A percentile compares a stretch with the other conserved stretches of the same genome.
phyloP scores from a whole-genome alignment of 2,329 filamentous ascomycete species.

The Monosporascus sp. region DNA sequence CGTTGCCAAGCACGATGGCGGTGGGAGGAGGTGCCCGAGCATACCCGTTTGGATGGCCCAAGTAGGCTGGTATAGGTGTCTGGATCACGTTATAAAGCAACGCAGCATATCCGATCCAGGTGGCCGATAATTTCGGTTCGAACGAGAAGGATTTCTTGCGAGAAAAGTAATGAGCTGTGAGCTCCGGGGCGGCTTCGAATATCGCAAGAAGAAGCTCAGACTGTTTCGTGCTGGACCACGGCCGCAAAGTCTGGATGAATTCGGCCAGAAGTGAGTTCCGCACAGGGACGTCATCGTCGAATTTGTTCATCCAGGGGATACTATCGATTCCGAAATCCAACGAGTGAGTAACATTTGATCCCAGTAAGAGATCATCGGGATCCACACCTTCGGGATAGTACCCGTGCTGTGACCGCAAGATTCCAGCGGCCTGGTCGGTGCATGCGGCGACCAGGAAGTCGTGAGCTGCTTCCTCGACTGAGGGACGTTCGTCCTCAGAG shows the following conservation, averaged over 20 bases:
- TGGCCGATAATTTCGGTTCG: slow-evolving; percentile 85
- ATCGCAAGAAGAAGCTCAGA: slow-evolving; percentile 76
- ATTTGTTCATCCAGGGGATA: slow-evolving; percentile 65
- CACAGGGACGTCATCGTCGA: slow-evolving; percentile 61
- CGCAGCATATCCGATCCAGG: slow-evolving; percentile 90
- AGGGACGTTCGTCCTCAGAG: slow-evolving; percentile 32
- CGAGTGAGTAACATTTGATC: slow-evolving; percentile 38
- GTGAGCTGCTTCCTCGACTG: slow-evolving; percentile 66
- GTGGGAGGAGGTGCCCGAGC: slow-evolving; percentile 70
- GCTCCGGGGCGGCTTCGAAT: slow-evolving; percentile 76
- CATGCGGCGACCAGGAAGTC: slow-evolving; percentile 71
- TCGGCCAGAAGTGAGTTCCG: slow-evolving; percentile 75
- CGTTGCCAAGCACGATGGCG: slow-evolving; percentile 74
- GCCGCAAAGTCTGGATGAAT: slow-evolving; percentile 72
- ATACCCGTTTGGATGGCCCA: slow-evolving; percentile 61
- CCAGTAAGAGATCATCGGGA: slow-evolving; percentile 36
- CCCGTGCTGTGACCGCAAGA: slow-evolving; percentile 72
- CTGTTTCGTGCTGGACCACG: slow-evolving; percentile 77
- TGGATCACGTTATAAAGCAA: slow-evolving; percentile 80
- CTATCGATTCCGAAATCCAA: slow-evolving; percentile 65
- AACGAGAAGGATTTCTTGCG: slow-evolving; percentile 76
- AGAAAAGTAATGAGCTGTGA: slow-evolving; percentile 82
- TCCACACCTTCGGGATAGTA: slow-evolving; percentile 73
- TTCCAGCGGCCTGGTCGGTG: slow-evolving; percentile 66
- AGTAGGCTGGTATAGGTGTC: slow-evolving; percentile 65